Base-by-base conservation (phyloP, 2,329 filamentous ascomycete species). In the Exophiala spinifera region DNA sequence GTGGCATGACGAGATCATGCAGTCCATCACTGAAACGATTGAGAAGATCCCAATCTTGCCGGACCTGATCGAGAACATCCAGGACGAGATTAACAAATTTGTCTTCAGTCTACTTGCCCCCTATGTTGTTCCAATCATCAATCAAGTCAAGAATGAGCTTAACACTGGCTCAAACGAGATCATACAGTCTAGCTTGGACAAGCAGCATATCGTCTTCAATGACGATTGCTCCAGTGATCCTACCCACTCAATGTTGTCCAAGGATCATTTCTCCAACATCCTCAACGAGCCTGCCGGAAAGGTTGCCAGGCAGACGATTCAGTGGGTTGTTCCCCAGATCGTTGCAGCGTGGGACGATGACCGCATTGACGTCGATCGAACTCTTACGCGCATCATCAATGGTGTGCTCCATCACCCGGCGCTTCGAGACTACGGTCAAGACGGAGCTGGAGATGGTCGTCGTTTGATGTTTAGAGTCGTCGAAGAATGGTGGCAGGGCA, bases 231-330 rank as follows among this genome's bases (percentile, higher is more conserved):
- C 76, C 59, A 84, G 83, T 17, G 87, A 96, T 66, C 92, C 91
- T 0, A 96, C 91, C 1, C 91, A 96, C 75, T 95, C 89, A 17
- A 96, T 96, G 91, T 77, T 96, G 49, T 91, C 90, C 55, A 96
- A 96, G 75, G 91, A 96, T 66, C 91, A 96, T 72, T 96, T 96
- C 71, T 88, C 87, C 60, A 95, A 95, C 67, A 77, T 91, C 28
- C 80, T 96, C 56, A 96, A 96, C 69, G 91, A 96, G 68, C 82
- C 91, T 40, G 91, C 90, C 43, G 91, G 91, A 52, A 87, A 86
- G 65, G 83, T 91, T 56, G 90, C 91, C 21, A 88, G 86, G 60
- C 82, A 85, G 64, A 84, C 91, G 45, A 76, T 96, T 40, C 82
- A 81, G 53, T 96, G 91, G 89, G 86, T 86, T 19, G 89, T 96